phyloP scores from a whole-genome alignment of 83 land plant species.

The Picea engelmannii region DNA sequence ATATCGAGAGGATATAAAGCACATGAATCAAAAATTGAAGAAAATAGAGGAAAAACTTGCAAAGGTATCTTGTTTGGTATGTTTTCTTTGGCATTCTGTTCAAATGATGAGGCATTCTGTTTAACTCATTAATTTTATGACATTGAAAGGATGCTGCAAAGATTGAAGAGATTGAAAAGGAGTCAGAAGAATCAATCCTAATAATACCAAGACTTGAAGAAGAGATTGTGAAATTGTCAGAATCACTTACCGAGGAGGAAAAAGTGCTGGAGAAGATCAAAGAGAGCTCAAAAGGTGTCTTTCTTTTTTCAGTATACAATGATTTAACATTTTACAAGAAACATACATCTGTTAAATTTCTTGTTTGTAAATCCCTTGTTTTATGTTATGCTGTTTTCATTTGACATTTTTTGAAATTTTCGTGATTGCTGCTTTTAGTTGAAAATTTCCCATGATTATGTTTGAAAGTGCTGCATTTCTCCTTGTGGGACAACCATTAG shows the following conservation, averaged over 20 bases:
- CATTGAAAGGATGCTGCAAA: conserved; percentile 68
- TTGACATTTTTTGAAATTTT: not conserved
- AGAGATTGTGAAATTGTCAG: conserved; percentile 60
- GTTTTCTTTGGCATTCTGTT: not conserved
- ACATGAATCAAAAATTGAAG: conserved; percentile 86
- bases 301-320: not conserved
- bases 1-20: conserved; percentile 90
- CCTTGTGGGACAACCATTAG: no score
- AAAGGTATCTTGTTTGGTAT: conserved; percentile 45
- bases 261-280: conserved; percentile 73
- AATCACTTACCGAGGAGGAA: conserved; percentile 71
- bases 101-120: conserved; percentile 5
- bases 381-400: not conserved
- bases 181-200: conserved; percentile 58
- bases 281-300: conserved; percentile 75
- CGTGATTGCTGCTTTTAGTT: no score
- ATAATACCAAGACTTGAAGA: conserved; percentile 83
- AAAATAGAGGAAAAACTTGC: conserved; percentile 85
- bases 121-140: not conserved
- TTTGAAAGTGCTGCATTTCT: no score
- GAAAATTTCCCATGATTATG: no score
- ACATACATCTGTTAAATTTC: not conserved
- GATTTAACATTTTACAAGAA: not conserved
- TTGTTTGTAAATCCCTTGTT: not conserved
- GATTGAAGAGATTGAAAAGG: conserved; percentile 61